These are phyloP conservation scores for Talaromyces sp. DNA, from an alignment of 2,329 filamentous ascomycete species.

Conservation along the genomic window DNA sequence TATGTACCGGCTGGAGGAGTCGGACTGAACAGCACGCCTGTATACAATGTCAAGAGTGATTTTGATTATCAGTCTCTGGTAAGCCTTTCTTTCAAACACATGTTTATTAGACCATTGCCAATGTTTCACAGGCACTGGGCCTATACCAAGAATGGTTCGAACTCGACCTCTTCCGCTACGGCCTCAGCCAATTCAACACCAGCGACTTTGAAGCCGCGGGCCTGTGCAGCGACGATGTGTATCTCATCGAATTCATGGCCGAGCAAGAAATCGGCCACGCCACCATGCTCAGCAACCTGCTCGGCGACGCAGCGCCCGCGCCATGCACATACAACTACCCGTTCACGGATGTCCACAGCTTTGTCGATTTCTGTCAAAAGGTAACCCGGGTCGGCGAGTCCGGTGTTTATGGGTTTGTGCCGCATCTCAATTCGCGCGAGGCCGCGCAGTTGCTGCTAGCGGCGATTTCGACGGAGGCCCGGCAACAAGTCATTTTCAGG, in stretches of 20 bases:
- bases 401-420: conserved; percentile 74
- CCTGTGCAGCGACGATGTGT: conserved; percentile 63
- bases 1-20: conserved; percentile 68
- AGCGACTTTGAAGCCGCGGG: conserved; percentile 66
- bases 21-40: conserved; percentile 68
- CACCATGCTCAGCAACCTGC: conserved; percentile 71
- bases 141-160: conserved; percentile 84
- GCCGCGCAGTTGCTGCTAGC: conserved; percentile 68
- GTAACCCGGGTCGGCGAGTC: conserved; percentile 76
- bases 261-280: conserved; percentile 74
- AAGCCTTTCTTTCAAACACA: conserved; percentile 10
- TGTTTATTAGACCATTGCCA: background rate
- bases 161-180: conserved; percentile 75
- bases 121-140: conserved; percentile 50
- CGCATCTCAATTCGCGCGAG: conserved; percentile 70
- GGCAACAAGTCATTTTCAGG: conserved; percentile 79
- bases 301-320: conserved; percentile 61
- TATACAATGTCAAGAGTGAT: conserved; percentile 73
- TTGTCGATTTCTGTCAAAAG: conserved; percentile 78
- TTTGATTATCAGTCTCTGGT: conserved; percentile 75
- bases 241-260: conserved; percentile 69
- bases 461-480: conserved; percentile 71
- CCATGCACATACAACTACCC: conserved; percentile 83
- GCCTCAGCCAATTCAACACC: conserved; percentile 62
- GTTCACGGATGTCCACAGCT: conserved; percentile 67